Conservation (phyloP, 2,329 filamentous ascomycete species). For the Verruconis gallopava region DNA sequence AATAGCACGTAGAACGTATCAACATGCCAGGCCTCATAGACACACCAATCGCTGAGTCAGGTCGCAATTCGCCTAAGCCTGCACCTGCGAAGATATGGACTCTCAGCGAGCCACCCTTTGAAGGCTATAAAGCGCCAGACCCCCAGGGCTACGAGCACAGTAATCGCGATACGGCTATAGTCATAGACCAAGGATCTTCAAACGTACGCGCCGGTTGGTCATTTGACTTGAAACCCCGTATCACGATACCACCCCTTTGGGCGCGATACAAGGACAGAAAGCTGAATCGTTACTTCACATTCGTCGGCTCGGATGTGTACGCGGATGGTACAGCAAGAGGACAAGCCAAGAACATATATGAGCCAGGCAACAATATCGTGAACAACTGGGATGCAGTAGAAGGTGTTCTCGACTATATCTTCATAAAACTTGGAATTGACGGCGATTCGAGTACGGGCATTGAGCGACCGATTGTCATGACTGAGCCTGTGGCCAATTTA, state of each 20-base stretch:
- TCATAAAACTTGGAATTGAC: conserved; percentile 84
- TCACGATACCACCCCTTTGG: conserved; percentile 79
- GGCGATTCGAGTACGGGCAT: conserved; percentile 53
- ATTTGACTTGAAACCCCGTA: conserved; percentile 69
- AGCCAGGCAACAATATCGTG: conserved; percentile 78
- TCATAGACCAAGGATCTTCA: conserved; percentile 97
- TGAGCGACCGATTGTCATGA: conserved; percentile 85
- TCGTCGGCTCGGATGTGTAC: conserved; percentile 86
- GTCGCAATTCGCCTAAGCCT: conserved; percentile 40
- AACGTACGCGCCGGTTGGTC: conserved; percentile 90
- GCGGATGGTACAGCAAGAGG: conserved; percentile 85
- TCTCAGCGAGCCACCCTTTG: conserved; percentile 47
- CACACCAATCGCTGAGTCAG: conserved; percentile 21
- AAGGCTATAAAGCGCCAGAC: conserved; percentile 43
- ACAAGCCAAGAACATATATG: conserved; percentile 83
- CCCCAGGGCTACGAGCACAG: conserved; percentile 61
- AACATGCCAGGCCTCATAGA: conserved; percentile 6
- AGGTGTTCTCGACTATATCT: conserved; percentile 84
- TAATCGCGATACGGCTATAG: conserved; percentile 55
- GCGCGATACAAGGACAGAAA: conserved; percentile 93
- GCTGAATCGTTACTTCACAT: conserved; percentile 78
- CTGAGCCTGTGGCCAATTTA: conserved; percentile 84
- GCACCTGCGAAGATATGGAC: conserved; percentile 39
- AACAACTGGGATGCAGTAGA: conserved; percentile 99
- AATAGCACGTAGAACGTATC: too few relatives aligned